Evolutionary conservation across 306 rosid species (phyloP), one percentile per base, ranked within the genome.

Genomic region (Styphnolobium japonicum): DNA sequence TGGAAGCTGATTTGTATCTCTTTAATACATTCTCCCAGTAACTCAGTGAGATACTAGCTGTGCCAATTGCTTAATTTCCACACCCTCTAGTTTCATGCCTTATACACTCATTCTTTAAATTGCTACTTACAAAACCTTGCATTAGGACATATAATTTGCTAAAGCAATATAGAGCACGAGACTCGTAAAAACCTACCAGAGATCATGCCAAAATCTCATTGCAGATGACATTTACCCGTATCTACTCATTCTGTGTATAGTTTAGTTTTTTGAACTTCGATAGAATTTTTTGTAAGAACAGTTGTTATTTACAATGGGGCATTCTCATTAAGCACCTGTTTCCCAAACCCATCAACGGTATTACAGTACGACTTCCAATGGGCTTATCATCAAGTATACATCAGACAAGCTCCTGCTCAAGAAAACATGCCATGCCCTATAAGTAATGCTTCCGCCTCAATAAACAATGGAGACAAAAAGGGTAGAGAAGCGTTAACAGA

Each of bases 291-390:
- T 11, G 19, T 18, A 60, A 71, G 36, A 48, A 76, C 14, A 52
- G 42, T 81, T 36, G 6, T 42, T 76, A 76, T 82, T 48, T 82
- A 82, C 85, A 75, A 62, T 2, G 36, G 42, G 46, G 10, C 51
- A 48, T 67, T 72, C 52, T 80, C 79, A 27, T 19, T 37, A 18
- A 65, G 22, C 49, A 65, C 60, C 29, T 15, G 52, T 18, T 37
- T 29, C 36, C 74, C 57, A 51, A 73, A 53, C 42, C 40, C 58
- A 70, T 36, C 51, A 23, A 22, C 37, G 67, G 53, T 39, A 55
- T 48, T 55, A 23, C 19, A 74, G 46, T 46, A 23, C 52, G 39
- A 31, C 21, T 27, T 73, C 72, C 74, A 51, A 36, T 46, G 10
- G 43, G 52, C 51, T 40, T 80, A 73, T 42, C 37, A 42, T 78